Evolutionary conservation across 192 early-diverging fungal species (phyloP).

Genomic region (Mortierella antarctica): DNA sequence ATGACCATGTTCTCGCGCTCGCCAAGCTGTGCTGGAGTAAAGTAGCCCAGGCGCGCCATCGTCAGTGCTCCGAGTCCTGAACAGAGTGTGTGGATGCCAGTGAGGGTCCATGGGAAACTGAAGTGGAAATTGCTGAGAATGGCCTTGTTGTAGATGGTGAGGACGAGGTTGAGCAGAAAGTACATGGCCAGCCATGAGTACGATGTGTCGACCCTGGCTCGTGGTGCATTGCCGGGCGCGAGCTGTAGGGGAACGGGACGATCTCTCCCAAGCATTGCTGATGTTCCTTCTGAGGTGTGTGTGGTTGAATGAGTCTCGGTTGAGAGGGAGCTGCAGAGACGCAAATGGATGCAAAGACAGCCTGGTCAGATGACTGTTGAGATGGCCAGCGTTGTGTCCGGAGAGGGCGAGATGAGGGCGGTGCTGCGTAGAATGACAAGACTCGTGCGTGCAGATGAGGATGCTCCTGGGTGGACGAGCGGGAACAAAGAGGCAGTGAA

Average conservation of each 20-base stretch:
- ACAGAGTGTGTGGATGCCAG: constrained; percentile 82
- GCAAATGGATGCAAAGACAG: no score
- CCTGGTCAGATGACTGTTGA: no score
- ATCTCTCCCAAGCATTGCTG: constrained; percentile 31
- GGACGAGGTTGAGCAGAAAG: constrained; percentile 77
- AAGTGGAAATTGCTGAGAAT: constrained; percentile 80
- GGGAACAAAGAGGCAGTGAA: not conserved
- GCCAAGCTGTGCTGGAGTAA: constrained; percentile 65
- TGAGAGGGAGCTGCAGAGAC: not conserved
- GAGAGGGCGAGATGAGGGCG: not conserved
- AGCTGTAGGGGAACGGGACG: constrained; percentile 47
- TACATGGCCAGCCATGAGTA: constrained; percentile 75
- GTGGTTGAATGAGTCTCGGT: not conserved
- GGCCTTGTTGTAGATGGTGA: constrained; percentile 90
- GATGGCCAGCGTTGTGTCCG: no score
- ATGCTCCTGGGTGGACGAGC: not conserved
- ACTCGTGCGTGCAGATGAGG: not conserved
- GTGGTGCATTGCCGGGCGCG: not conserved
- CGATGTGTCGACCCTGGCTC: constrained; percentile 49
- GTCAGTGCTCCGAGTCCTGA: constrained; percentile 74
- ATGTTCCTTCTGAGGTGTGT: not conserved
- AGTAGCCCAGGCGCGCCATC: constrained; percentile 59
- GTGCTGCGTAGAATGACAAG: not conserved
- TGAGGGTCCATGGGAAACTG: constrained; percentile 88
- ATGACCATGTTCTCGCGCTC: constrained; percentile 71